phyloP scores from a whole-genome alignment of 2,329 filamentous ascomycete species.

The Fusarium domesticum region DNA sequence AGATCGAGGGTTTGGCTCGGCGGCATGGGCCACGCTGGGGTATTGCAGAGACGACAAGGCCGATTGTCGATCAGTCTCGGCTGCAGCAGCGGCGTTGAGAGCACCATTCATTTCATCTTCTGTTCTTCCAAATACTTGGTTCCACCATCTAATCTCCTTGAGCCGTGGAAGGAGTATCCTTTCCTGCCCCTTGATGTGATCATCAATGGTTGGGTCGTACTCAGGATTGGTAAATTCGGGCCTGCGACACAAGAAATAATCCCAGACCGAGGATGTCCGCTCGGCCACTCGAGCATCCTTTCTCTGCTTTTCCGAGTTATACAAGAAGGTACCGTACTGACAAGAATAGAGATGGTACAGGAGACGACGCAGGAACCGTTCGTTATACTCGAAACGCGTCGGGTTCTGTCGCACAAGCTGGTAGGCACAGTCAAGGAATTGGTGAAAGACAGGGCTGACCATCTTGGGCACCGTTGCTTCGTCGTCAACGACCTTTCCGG shows the following conservation, averaged over 20 bases:
- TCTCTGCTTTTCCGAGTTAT: slow-evolving; percentile 90
- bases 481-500: slow-evolving; percentile 44
- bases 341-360: slow-evolving; percentile 94
- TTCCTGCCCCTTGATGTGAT: slow-evolving; percentile 75
- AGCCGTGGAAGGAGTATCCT: slow-evolving; percentile 77
- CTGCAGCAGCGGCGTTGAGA: slow-evolving; percentile 52
- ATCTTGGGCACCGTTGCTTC: slow-evolving; percentile 82
- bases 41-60: slow-evolving; percentile 37
- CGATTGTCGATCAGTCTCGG: slow-evolving; percentile 42
- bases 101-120: slow-evolving; percentile 90
- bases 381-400: slow-evolving; percentile 91
- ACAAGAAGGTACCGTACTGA: slow-evolving; percentile 95
- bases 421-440: slow-evolving; percentile 92
- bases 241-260: slow-evolving; percentile 82
- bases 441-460: slow-evolving; percentile 93
- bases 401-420: slow-evolving; percentile 85
- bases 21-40: slow-evolving; percentile 23
- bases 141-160: slow-evolving; percentile 89
- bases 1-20: slow-evolving; percentile 28
- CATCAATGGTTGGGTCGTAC: slow-evolving; percentile 73
- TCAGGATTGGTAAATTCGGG: slow-evolving; percentile 78
- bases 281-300: slow-evolving; percentile 65
- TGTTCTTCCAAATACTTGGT: slow-evolving; percentile 77
- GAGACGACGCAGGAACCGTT: slow-evolving; percentile 83
- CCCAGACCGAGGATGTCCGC: slow-evolving; percentile 85